phyloP scores from a whole-genome alignment of 2,329 filamentous ascomycete species.

The Fusarium setosum region DNA sequence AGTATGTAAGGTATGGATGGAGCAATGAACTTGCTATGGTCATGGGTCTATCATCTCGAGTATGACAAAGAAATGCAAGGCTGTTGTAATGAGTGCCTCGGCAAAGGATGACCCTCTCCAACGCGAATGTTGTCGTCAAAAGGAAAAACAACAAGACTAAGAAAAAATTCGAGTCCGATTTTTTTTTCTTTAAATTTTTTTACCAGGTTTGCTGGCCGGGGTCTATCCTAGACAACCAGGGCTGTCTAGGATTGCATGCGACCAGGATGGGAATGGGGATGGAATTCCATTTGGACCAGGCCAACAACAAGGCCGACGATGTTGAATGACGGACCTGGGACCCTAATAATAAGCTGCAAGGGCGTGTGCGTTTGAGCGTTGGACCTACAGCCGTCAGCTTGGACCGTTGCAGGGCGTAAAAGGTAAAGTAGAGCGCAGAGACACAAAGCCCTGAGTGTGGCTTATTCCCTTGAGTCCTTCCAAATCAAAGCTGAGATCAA shows the following conservation, averaged over 20 bases:
- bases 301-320: slow-evolving; percentile 36
- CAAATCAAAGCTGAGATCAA: slow-evolving; percentile 17
- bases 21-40: slow-evolving; percentile 10
- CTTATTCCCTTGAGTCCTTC: neutral
- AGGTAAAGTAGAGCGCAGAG: neutral
- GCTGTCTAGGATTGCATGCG: slow-evolving; percentile 33
- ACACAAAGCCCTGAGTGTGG: slow-evolving; percentile 9
- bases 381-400: slow-evolving; percentile 20
- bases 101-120: slow-evolving; percentile 17
- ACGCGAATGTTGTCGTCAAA: slow-evolving; percentile 16
- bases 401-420: no score
- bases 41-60: slow-evolving; percentile 17
- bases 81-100: slow-evolving; percentile 9
- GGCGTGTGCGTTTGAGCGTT: slow-evolving; percentile 31
- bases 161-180: slow-evolving; percentile 27
- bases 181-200: slow-evolving; percentile 29
- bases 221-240: slow-evolving; percentile 21
- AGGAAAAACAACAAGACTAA: slow-evolving; percentile 13
- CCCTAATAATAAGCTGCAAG: slow-evolving; percentile 24
- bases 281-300: slow-evolving; percentile 22
- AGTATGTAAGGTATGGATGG: slow-evolving; percentile 4
- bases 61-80: slow-evolving; percentile 15
- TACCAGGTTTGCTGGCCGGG: slow-evolving; percentile 31
- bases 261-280: slow-evolving; percentile 41
- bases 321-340: slow-evolving; percentile 27